Conservation (phyloP, 2,329 filamentous ascomycete genomes). For the Phoma sp. region DNA sequence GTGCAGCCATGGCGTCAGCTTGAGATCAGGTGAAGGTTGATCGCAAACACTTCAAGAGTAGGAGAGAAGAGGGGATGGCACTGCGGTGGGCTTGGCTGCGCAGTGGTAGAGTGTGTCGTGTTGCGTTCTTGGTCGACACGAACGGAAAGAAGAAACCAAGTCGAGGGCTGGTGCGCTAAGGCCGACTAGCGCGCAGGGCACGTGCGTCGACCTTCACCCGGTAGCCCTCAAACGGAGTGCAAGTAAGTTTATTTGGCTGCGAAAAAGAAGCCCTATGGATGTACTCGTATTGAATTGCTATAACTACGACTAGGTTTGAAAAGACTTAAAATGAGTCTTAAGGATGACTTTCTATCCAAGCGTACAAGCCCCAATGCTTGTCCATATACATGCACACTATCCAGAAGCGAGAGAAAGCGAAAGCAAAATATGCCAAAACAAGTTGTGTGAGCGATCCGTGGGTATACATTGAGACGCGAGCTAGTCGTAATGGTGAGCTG, state of each 20-base stretch:
- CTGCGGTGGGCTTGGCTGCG: constrained; percentile 12
- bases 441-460: constrained; percentile 21
- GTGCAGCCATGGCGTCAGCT: constrained; percentile 40
- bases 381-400: constrained; percentile 20
- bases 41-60: constrained; percentile 4
- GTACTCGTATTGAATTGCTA: constrained; percentile 1
- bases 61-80: neutral
- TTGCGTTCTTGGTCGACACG: constrained; percentile 19
- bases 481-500: constrained; percentile 12
- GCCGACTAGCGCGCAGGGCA: constrained; percentile 4
- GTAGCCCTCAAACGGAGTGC: neutral
- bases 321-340: neutral
- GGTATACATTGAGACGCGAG: constrained; percentile 36
- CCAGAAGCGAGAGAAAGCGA: constrained; percentile 21
- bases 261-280: neutral
- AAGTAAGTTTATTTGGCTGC: too few relatives aligned
- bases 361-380: neutral
- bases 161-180: constrained; percentile 8
- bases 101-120: constrained; percentile 18
- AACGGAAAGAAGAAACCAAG: constrained; percentile 21
- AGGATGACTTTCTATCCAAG: neutral
- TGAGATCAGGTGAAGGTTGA: neutral
- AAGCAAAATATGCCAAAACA: constrained; percentile 16
- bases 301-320: constrained; percentile 2
- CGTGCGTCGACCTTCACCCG: constrained; percentile 13